A percentile compares a stretch with the other conserved stretches of the same genome.
Evolutionary conservation across 495 filamentous ascomycete genomes (phyloP).

Genomic region (Podospora pseudocomata): DNA sequence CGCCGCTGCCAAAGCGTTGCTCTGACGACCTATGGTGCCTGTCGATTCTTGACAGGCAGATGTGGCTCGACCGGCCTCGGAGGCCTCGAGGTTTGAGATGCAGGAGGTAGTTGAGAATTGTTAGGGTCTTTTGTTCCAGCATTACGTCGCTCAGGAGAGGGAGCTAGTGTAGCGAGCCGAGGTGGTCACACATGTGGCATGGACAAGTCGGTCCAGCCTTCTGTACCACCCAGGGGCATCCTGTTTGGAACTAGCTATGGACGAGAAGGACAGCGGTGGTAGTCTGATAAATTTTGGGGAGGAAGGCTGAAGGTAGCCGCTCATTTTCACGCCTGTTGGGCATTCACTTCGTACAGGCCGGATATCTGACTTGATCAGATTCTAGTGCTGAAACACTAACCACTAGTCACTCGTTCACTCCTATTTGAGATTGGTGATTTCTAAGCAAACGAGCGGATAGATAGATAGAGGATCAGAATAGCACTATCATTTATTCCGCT

Average conservation of each 20-base stretch:
- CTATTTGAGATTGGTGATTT: constrained; percentile 20
- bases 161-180: background rate
- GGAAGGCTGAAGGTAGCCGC: constrained; percentile 6
- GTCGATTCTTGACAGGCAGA: constrained; percentile 7
- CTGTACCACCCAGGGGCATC: background rate
- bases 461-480: constrained; percentile 9
- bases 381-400: constrained; percentile 1
- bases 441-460: constrained; percentile 6
- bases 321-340: constrained; percentile 10
- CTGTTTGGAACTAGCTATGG: constrained; percentile 4
- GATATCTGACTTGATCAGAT: background rate
- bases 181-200: background rate
- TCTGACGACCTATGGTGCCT: constrained; percentile 3
- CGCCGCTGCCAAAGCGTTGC: background rate
- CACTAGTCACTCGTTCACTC: constrained; percentile 17
- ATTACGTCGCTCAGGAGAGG: background rate
- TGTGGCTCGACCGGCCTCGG: constrained; percentile 11
- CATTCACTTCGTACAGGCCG: constrained; percentile 13
- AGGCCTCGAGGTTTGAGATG: constrained; percentile 11
- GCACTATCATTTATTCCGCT: constrained; percentile 1
- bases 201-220: background rate
- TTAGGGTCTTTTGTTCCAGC: constrained; percentile 20
- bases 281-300: background rate
- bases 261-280: constrained; percentile 3
- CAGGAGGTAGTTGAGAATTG: constrained; percentile 14